phyloP scores from a whole-genome alignment of 2,329 filamentous ascomycete genomes.

The Pseudogymnoascus sp. region DNA sequence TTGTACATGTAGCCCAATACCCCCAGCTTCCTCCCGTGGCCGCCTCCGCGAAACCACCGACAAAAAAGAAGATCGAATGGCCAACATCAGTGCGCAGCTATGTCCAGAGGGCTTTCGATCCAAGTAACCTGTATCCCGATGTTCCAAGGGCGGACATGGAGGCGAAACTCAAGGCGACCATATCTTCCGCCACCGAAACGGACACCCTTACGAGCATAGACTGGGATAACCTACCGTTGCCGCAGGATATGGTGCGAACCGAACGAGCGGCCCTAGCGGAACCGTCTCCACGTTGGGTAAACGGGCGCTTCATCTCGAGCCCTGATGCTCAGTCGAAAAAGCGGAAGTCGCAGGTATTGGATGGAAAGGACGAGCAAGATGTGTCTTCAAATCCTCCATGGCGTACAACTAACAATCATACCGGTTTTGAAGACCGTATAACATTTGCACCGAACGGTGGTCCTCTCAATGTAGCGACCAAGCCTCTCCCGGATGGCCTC shows the following conservation, averaged over 20 bases:
- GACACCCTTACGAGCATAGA: constrained; percentile 65
- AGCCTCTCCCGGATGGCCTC: constrained; percentile 40
- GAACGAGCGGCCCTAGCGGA: constrained; percentile 52
- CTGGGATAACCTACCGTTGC: constrained; percentile 77
- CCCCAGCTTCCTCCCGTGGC: constrained; percentile 24
- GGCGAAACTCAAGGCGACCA: constrained; percentile 74
- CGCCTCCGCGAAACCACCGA: constrained; percentile 34
- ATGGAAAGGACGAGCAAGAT: constrained; percentile 46
- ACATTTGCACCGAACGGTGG: constrained; percentile 33
- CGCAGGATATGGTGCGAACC: constrained; percentile 68
- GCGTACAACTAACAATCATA: constrained; percentile 59
- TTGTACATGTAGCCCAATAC: constrained; percentile 12
- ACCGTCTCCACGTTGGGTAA: constrained; percentile 34
- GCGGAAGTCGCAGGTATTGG: constrained; percentile 66
- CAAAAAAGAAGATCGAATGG: constrained; percentile 63
- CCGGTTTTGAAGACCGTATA: constrained; percentile 65
- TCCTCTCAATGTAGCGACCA: constrained; percentile 33
- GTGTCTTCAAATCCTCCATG: constrained; percentile 55
- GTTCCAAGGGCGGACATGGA: constrained; percentile 68
- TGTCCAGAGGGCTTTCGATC: constrained; percentile 80
- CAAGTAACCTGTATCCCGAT: constrained; percentile 57
- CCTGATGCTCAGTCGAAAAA: constrained; percentile 51
- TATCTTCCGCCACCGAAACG: constrained; percentile 71
- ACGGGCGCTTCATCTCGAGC: constrained; percentile 4
- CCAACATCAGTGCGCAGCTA: constrained; percentile 76